These are phyloP conservation scores for Globisporangium yorkense DNA, from an alignment of 352 stramenopile species.

Conservation along the genomic window DNA sequence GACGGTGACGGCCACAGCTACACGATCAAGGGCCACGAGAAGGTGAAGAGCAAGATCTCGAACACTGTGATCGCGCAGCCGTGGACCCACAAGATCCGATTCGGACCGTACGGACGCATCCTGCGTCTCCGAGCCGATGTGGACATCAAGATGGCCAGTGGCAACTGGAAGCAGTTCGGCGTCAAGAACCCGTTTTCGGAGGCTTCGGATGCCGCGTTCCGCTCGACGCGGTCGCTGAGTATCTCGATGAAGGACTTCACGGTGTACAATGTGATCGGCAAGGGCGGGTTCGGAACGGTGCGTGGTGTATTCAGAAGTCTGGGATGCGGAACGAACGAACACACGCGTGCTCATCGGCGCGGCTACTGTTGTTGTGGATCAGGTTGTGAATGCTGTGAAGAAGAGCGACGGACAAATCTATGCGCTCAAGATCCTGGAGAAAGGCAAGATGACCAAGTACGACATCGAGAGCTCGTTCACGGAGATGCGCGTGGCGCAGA, in stretches of 20 bases:
- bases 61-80: conserved; percentile 61
- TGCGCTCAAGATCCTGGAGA: conserved; percentile 89
- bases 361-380: neutral
- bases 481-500: conserved; percentile 85
- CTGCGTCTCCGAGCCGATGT: conserved; percentile 75
- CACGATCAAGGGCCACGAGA: conserved; percentile 75
- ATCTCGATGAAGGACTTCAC: conserved; percentile 89
- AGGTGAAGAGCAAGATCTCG: conserved; percentile 76
- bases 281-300: conserved; percentile 80
- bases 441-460: conserved; percentile 88
- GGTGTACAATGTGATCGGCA: conserved; percentile 88
- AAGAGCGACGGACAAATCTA: conserved; percentile 89
- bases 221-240: conserved; percentile 77
- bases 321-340: neutral
- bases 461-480: conserved; percentile 87
- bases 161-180: conserved; percentile 76
- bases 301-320: neutral
- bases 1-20: conserved; percentile 63
- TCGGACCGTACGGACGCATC: conserved; percentile 77
- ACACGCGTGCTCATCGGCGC: no score
- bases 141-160: conserved; percentile 60
- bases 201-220: conserved; percentile 67
- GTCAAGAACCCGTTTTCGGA: conserved; percentile 80
- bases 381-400: conserved; percentile 86
- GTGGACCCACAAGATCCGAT: conserved; percentile 72